Evolutionary conservation across 257 asterid species (phyloP).

Genomic region (Nicotiana knightiana): DNA sequence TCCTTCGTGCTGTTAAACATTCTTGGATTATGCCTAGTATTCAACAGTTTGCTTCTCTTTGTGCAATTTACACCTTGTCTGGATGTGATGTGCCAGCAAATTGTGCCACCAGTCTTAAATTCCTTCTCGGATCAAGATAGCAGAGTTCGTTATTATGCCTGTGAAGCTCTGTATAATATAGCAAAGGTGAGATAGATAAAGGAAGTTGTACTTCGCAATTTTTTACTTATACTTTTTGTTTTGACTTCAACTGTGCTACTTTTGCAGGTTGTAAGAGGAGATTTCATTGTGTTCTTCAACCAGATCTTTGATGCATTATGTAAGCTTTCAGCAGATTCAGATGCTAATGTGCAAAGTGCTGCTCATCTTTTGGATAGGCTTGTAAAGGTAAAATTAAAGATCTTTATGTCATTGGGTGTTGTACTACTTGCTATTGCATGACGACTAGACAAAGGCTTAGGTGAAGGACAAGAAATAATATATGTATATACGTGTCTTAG

Average conservation of each 20-base stretch:
- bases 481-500: too few relatives aligned
- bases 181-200: constrained; percentile 65
- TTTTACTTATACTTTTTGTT: constrained; percentile 13
- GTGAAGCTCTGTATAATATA: constrained; percentile 96
- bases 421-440: not conserved
- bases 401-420: not conserved
- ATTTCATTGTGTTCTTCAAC: constrained; percentile 95
- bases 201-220: constrained; percentile 2
- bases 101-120: constrained; percentile 90
- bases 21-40: not conserved
- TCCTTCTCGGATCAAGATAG: constrained; percentile 96
- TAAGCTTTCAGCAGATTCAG: constrained; percentile 98
- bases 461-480: not conserved
- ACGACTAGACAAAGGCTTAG: not conserved
- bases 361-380: constrained; percentile 99
- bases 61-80: constrained; percentile 16
- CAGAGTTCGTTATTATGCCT: constrained; percentile 97
- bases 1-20: constrained; percentile 4
- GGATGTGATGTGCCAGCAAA: constrained; percentile 56
- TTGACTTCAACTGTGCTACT: not conserved
- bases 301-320: constrained; percentile 91
- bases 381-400: constrained; percentile 59
- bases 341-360: constrained; percentile 99
- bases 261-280: constrained; percentile 98
- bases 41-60: constrained; percentile 6